phyloP scores from a whole-genome alignment of 495 filamentous ascomycete genomes.

The Talaromyces adpressus region DNA sequence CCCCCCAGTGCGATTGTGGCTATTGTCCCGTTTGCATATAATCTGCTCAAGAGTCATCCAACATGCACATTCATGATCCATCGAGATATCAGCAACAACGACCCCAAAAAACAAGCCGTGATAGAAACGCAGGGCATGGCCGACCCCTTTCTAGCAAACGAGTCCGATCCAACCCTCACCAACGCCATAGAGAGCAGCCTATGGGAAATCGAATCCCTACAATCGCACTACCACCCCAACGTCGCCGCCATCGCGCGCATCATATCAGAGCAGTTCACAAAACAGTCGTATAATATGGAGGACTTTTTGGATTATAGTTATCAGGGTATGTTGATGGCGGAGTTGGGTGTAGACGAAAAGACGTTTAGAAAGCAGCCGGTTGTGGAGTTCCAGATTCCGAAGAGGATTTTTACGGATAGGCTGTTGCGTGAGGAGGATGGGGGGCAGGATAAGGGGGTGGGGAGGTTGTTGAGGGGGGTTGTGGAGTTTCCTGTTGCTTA shows the following conservation, averaged over 20 bases:
- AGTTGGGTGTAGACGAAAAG: slow-evolving; percentile 57
- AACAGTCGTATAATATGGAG: slow-evolving; percentile 83
- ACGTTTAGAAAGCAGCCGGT: slow-evolving; percentile 78
- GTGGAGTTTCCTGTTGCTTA: slow-evolving; percentile 27
- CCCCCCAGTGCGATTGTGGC: slow-evolving; percentile 83
- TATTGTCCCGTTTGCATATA: slow-evolving; percentile 90
- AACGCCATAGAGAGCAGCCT: slow-evolving; percentile 83
- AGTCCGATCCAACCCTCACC: slow-evolving; percentile 79
- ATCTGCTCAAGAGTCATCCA: slow-evolving; percentile 84
- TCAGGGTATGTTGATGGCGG: slow-evolving; percentile 74
- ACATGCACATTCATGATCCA: slow-evolving; percentile 94
- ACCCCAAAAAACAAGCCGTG: slow-evolving; percentile 37
- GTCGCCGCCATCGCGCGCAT: slow-evolving; percentile 92
- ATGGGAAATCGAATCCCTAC: slow-evolving; percentile 88
- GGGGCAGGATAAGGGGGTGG: slow-evolving; percentile 33
- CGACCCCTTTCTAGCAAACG: slow-evolving; percentile 70
- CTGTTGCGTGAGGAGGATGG: slow-evolving; percentile 37
- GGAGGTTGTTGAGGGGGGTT: slow-evolving; percentile 28
- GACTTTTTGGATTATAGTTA: slow-evolving; percentile 97
- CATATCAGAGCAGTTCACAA: slow-evolving; percentile 95
- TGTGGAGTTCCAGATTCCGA: slow-evolving; percentile 90
- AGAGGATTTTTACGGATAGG: slow-evolving; percentile 64
- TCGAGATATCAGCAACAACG: slow-evolving; percentile 52
- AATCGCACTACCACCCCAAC: slow-evolving; percentile 94
- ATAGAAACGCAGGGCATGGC: slow-evolving; percentile 38